A percentile compares a stretch with the other conserved stretches of the same genome.
Evolutionary conservation across 2,329 filamentous ascomycete species (phyloP).

Genomic region (Mycocentrospora acerina): DNA sequence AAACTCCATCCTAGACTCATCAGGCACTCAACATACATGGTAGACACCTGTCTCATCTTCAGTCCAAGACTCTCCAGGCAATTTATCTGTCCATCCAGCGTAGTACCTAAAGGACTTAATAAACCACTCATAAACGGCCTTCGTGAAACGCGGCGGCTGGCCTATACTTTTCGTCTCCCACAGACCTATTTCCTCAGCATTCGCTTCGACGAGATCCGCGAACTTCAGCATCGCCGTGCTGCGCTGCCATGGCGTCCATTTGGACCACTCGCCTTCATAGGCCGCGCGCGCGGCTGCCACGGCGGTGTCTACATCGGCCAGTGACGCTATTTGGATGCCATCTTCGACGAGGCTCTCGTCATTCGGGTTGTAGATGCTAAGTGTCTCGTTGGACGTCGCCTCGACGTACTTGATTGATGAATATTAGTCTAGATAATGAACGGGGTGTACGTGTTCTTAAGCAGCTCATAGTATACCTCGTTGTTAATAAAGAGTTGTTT

Average conservation of each 20-base stretch:
- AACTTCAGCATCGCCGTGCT: slow-evolving; percentile 48
- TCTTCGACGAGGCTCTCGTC: slow-evolving; percentile 25
- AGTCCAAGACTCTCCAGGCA: slow-evolving; percentile 15
- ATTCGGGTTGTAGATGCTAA: slow-evolving; percentile 28
- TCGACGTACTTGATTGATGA: slow-evolving; percentile 19
- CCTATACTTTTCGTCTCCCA: slow-evolving; percentile 23
- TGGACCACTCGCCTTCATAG: slow-evolving; percentile 33
- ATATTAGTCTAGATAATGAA: background rate
- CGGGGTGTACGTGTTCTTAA: background rate
- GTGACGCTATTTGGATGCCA: slow-evolving; percentile 24
- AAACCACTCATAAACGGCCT: slow-evolving; percentile 6
- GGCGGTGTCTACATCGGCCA: slow-evolving; percentile 26
- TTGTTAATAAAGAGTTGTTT: slow-evolving; percentile 31
- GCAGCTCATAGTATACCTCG: slow-evolving; percentile 21
- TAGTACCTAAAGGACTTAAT: slow-evolving; percentile 70
- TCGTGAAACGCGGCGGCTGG: slow-evolving; percentile 9
- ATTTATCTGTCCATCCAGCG: slow-evolving; percentile 62
- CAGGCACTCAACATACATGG: slow-evolving; percentile 77
- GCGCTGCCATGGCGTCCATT: slow-evolving; percentile 40
- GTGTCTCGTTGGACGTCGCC: slow-evolving; percentile 21
- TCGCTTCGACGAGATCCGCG: slow-evolving; percentile 32
- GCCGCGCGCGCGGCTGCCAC: slow-evolving; percentile 28
- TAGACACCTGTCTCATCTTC: slow-evolving; percentile 8
- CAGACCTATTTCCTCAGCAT: slow-evolving; percentile 71
- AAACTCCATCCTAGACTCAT: too few species aligned